phyloP scores from a whole-genome alignment of 306 rosid species.

The Ormosia semicastrata region DNA sequence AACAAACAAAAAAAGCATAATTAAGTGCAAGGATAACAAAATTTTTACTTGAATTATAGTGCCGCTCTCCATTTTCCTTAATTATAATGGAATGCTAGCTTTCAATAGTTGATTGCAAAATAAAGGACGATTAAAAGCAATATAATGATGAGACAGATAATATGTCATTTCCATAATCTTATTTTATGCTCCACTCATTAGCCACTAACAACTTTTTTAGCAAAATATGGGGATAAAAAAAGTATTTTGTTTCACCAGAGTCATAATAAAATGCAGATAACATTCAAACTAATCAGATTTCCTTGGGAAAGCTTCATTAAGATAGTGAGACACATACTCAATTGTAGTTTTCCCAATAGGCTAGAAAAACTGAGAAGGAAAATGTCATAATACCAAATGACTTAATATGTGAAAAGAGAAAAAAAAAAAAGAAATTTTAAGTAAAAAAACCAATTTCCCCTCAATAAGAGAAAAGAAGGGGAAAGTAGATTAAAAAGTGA shows the following conservation, averaged over 20 bases:
- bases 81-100: neutral
- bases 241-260: neutral
- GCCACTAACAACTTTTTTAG: neutral
- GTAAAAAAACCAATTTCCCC: neutral
- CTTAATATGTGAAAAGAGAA: neutral
- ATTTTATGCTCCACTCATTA: neutral
- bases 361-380: neutral
- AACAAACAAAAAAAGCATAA: slow-evolving; percentile 24
- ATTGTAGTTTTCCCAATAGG: neutral
- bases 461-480: neutral
- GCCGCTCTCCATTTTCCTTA: neutral
- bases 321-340: neutral
- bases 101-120: neutral
- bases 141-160: neutral
- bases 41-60: neutral
- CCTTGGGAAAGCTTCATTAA: neutral
- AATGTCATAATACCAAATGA: neutral
- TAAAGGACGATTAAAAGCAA: neutral
- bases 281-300: neutral
- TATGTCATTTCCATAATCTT: neutral
- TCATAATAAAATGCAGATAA: neutral
- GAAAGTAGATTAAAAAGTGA: neutral
- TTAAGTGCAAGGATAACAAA: neutral
- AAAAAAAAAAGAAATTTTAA: neutral
- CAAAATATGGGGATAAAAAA: neutral